Evolutionary conservation across 345 rosid genomes (phyloP).

Genomic region (Aethionema arabicum): DNA sequence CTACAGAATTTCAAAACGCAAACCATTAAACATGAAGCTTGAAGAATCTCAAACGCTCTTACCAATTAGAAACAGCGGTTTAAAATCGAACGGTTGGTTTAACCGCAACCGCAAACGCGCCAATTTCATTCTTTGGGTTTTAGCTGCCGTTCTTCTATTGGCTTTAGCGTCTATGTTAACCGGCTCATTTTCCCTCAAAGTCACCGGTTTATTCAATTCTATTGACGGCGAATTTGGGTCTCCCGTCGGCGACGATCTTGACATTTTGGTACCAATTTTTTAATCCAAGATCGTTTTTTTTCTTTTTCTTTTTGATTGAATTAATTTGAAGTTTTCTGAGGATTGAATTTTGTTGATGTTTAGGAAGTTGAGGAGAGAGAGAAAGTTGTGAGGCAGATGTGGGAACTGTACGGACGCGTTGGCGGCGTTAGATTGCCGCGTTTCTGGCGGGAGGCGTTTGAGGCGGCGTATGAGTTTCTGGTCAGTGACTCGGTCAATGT

Average conservation of each 20-base stretch:
- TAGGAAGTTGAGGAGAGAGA: constrained; percentile 84
- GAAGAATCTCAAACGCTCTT: constrained; percentile 37
- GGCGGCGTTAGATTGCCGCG: constrained; percentile 49
- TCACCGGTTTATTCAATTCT: constrained; percentile 50
- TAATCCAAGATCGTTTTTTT: not conserved
- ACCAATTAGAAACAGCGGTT: constrained; percentile 2
- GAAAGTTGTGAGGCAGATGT: constrained; percentile 72
- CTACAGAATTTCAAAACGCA: not conserved
- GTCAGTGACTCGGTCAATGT: constrained; percentile 53
- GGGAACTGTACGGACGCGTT: constrained; percentile 76
- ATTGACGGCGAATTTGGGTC: constrained; percentile 39
- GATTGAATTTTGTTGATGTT: not conserved
- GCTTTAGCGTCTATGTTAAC: constrained; percentile 85
- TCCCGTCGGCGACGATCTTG: constrained; percentile 56
- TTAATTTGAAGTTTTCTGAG: not conserved
- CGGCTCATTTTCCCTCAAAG: constrained; percentile 75
- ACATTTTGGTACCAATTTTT: constrained; percentile 48
- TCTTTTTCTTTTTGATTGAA: not conserved
- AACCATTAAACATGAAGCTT: constrained; percentile 37
- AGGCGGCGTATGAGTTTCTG: constrained; percentile 72
- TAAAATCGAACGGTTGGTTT: constrained; percentile 23
- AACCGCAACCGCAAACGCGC: constrained; percentile 20
- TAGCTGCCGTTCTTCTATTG: constrained; percentile 63
- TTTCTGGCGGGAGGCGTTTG: constrained; percentile 78
- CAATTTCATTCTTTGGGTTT: constrained; percentile 67